phyloP scores from a whole-genome alignment of 768 basidiomycete species.

The Kwoniella heveanensis region DNA sequence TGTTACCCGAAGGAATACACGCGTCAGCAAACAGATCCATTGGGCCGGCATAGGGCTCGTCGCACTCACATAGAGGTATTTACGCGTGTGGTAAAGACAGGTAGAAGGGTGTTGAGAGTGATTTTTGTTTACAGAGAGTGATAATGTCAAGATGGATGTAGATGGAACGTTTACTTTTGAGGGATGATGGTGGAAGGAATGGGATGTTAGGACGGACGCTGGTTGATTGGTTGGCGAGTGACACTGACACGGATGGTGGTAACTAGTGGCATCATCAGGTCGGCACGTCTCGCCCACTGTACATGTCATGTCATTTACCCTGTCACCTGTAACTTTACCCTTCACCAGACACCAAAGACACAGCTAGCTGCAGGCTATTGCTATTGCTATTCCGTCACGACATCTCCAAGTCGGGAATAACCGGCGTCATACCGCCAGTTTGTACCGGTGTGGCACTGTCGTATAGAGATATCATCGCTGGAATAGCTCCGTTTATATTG shows the following conservation, averaged over 20 bases:
- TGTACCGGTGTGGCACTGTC: not conserved
- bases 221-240: constrained; percentile 2
- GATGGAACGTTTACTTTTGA: constrained; percentile 1
- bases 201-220: constrained; percentile 1
- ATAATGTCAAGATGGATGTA: not conserved
- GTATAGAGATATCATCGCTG: not conserved
- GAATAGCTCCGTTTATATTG: not conserved
- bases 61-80: constrained; percentile 15
- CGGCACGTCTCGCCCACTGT: not conserved
- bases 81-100: constrained; percentile 17
- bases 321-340: too few species aligned
- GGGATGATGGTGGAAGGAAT: not conserved
- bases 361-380: not conserved
- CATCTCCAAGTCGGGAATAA: not conserved
- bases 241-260: not conserved
- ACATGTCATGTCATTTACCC: too few species aligned
- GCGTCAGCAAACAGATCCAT: too few species aligned
- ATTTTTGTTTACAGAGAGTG: constrained; percentile 4
- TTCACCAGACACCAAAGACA: too few species aligned
- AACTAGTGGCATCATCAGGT: not conserved
- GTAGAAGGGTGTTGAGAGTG: constrained; percentile 1
- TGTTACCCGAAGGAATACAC: constrained; percentile 4
- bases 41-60: too few species aligned
- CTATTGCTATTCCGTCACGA: not conserved
- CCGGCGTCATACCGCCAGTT: not conserved